Percentiles rank a stretch among this genome's conserved stretches.
These are phyloP conservation scores for Apium graveolens DNA, from an alignment of 129 eudicot species.

Conservation along the genomic window DNA sequence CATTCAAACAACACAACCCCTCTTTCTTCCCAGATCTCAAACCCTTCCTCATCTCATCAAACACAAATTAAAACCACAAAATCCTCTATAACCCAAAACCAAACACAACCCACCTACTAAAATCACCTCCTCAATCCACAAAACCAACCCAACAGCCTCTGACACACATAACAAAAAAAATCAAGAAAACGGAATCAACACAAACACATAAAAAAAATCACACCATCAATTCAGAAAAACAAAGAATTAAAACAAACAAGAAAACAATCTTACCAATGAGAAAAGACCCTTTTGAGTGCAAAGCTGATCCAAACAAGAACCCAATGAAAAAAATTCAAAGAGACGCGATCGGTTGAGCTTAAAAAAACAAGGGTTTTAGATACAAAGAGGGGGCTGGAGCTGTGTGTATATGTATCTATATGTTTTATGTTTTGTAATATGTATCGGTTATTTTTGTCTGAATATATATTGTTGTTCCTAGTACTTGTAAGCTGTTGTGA, in stretches of 20 bases:
- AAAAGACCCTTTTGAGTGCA: background rate
- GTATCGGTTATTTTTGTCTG: background rate
- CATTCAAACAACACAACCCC: conserved; percentile 17
- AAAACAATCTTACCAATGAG: conserved; percentile 2
- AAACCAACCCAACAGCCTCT: background rate
- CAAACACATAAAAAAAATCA: background rate
- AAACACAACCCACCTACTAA: conserved; percentile 6
- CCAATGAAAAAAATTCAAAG: background rate
- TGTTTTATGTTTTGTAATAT: background rate
- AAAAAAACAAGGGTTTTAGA: background rate
- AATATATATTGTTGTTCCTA: background rate
- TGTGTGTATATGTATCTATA: background rate
- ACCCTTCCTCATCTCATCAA: conserved; percentile 23
- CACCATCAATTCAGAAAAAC: background rate
- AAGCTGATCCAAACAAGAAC: background rate
- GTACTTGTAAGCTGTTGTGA: background rate
- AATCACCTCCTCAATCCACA: background rate
- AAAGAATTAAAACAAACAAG: background rate
- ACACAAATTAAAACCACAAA: background rate
- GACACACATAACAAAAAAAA: background rate
- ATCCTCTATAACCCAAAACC: background rate
- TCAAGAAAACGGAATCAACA: background rate
- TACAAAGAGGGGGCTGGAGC: background rate
- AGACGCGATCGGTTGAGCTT: background rate
- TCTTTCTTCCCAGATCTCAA: conserved; percentile 29